Evolutionary conservation across 2,329 filamentous ascomycete genomes (phyloP), one percentile per base, ranked within the genome.

Genomic region (Ambrosiella cleistominuta): DNA sequence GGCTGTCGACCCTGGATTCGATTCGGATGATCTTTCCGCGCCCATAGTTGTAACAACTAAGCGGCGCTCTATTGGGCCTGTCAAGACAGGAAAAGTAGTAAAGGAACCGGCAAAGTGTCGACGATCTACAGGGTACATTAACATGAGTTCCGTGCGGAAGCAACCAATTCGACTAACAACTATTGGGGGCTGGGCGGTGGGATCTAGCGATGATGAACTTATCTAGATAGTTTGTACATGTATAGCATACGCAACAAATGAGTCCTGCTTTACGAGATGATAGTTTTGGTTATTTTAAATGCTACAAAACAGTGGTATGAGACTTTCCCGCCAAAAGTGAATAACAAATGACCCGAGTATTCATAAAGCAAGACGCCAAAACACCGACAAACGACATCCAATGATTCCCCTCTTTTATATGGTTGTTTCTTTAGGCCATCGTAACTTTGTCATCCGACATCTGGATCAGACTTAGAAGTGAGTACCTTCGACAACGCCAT

Each of bases 131-230:
- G 19, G 13, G 12, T 51, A 13, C 12, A 51, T 35, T 27, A 15
- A 13, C 3, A 27, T 5, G 27, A 27, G 27, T 27, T 27, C 27
- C 27, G 27, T 27, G 27, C 27, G 27, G 27, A 27, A 27, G 27
- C 27, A 27, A 5, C 27, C 27, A 27, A 27, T 27, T 27, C 27
- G 27, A 5, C 27, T 60, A 27, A 57, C 55, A 7, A 54, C 19
- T 8, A 57, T 60, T 2, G 55, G 59, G 5, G 38, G 12, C n/a
- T 60, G 59, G 59, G 35, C 17, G n/a, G 59, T 27, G 7, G 55
- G 40, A 36, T 54, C 49, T 9, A 60, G 59, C 27, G 59, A 60
- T 37, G 59, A 60, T 8, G 59, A 60, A 47, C 38, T 60, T 12
- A 57, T 60, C 19, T 52, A 52, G 27, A 27, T 27, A 27, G 27